A percentile compares a stretch with the other conserved stretches of the same genome.
phyloP scores from a whole-genome alignment of 2,329 filamentous ascomycete genomes.

The Pseudovirgaria hyperparasitica region DNA sequence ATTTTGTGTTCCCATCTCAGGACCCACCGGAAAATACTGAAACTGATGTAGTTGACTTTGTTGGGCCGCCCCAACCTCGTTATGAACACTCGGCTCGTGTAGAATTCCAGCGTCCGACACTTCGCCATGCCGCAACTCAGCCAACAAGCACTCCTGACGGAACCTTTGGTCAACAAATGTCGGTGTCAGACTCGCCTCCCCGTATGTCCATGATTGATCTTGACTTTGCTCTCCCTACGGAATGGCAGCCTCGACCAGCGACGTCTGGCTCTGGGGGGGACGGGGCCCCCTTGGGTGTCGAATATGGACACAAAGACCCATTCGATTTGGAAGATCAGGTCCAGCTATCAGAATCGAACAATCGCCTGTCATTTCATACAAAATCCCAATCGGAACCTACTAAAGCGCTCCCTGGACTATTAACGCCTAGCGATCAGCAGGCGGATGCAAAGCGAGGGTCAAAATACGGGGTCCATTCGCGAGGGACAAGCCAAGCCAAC shows the following conservation, averaged over 20 bases:
- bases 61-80: conserved; percentile 2
- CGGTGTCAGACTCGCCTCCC: conserved; percentile 20
- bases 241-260: conserved; percentile 25
- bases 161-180: conserved; percentile 20
- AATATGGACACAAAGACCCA: conserved; percentile 31
- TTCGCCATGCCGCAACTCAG: conserved; percentile 29
- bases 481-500: conserved; percentile 14
- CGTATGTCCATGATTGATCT: conserved; percentile 33
- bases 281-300: conserved; percentile 20
- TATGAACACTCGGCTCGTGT: conserved; percentile 6
- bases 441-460: conserved; percentile 18
- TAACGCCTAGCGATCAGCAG: conserved; percentile 23
- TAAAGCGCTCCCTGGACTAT: conserved; percentile 20
- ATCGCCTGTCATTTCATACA: conserved; percentile 25
- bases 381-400: conserved; percentile 29
- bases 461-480: conserved; percentile 16
- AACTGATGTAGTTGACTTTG: conserved; percentile 3
- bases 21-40: conserved; percentile 10
- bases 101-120: conserved; percentile 17
- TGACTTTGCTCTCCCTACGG: conserved; percentile 25
- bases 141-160: too few species aligned
- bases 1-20: conserved; percentile 22
- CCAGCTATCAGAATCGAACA: conserved; percentile 22
- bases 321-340: conserved; percentile 37
- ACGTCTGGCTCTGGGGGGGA: conserved; percentile 27